These are phyloP conservation scores for Prunus mume DNA, from an alignment of 306 rosid species.

Conservation along the genomic window DNA sequence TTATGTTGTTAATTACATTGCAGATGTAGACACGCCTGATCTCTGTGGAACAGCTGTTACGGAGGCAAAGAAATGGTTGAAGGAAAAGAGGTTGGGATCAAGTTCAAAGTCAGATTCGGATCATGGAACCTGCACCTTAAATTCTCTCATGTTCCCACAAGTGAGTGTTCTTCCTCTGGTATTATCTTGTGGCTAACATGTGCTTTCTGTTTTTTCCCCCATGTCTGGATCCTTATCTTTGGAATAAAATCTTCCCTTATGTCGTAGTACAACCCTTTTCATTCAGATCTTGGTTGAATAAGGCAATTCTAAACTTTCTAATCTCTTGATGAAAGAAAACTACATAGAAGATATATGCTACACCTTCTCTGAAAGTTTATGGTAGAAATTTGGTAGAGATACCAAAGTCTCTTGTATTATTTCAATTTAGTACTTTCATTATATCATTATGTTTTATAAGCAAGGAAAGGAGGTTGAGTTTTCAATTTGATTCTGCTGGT, in stretches of 20 bases:
- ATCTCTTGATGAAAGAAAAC: background rate
- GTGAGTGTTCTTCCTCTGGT: conserved; percentile 40
- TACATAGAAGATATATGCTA: background rate
- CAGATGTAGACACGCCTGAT: conserved; percentile 44
- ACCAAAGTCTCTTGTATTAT: background rate
- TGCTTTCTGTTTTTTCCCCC: background rate
- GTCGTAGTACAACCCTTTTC: background rate
- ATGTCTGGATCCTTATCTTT: background rate
- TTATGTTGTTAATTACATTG: conserved; percentile 24
- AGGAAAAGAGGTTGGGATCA: conserved; percentile 64
- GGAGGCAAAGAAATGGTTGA: conserved; percentile 88
- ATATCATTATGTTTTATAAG: background rate
- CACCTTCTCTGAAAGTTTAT: background rate
- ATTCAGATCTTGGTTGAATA: background rate
- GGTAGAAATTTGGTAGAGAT: background rate
- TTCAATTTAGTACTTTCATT: background rate
- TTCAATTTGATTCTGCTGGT: conserved; percentile 9
- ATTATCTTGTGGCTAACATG: background rate
- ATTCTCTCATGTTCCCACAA: conserved; percentile 37
- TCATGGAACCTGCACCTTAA: conserved; percentile 44
- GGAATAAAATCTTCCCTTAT: background rate
- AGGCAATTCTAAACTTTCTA: background rate
- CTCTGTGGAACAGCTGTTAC: conserved; percentile 68
- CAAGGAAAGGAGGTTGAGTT: background rate
- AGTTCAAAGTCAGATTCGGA: conserved; percentile 51